phyloP scores from a whole-genome alignment of 305 asterid species.

The Fraxinus velutina region DNA sequence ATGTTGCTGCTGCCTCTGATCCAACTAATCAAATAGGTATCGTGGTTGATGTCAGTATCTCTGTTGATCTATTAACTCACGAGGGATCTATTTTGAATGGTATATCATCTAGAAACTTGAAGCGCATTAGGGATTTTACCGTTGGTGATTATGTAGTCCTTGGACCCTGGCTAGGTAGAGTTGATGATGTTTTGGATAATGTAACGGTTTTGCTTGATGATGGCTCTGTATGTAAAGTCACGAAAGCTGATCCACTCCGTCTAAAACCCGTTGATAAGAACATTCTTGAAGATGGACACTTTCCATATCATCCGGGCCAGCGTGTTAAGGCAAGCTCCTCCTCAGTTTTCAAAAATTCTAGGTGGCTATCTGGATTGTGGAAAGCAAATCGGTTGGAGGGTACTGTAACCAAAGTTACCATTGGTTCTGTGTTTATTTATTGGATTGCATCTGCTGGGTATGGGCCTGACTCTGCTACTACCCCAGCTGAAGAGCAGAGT shows the following conservation, averaged over 20 bases:
- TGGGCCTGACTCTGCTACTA: constrained; percentile 67
- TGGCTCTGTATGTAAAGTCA: constrained; percentile 85
- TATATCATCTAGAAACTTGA: constrained; percentile 57
- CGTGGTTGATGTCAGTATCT: constrained; percentile 67
- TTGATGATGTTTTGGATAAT: constrained; percentile 85
- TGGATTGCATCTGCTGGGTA: constrained; percentile 98
- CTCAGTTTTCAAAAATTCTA: constrained; percentile 84
- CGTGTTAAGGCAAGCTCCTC: constrained; percentile 87
- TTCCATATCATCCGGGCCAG: constrained; percentile 95
- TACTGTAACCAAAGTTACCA: constrained; percentile 83
- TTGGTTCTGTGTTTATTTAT: constrained; percentile 76
- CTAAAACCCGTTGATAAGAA: constrained; percentile 75
- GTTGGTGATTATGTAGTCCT: constrained; percentile 87
- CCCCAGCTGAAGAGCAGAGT: constrained; percentile 86
- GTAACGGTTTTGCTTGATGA: constrained; percentile 89
- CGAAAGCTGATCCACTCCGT: constrained; percentile 78
- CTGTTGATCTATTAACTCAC: constrained; percentile 57
- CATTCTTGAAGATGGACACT: constrained; percentile 73
- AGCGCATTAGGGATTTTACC: constrained; percentile 72
- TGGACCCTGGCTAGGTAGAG: constrained; percentile 95
- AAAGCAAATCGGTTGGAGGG: constrained; percentile 85
- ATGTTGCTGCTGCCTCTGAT: constrained; percentile 80
- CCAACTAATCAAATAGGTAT: constrained; percentile 89
- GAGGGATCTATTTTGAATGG: constrained; percentile 57
- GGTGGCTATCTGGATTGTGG: constrained; percentile 95